These are phyloP conservation scores for Fusarium azukiicola DNA, from an alignment of 2,329 filamentous ascomycete species.

Conservation along the genomic window DNA sequence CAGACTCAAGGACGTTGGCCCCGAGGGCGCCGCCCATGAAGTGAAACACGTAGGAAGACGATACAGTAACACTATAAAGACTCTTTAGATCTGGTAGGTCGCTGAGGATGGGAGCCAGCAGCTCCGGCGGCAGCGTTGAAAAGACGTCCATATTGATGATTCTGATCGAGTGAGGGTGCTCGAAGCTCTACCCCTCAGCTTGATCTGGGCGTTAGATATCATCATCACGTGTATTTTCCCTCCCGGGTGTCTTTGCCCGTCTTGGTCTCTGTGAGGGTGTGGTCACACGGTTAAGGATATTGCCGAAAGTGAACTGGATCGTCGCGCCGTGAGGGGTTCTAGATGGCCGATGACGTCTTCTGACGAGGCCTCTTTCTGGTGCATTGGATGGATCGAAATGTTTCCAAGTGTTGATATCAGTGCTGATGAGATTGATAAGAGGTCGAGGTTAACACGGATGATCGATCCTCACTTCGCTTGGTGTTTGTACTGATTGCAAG, in stretches of 20 bases:
- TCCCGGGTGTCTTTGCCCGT: slow-evolving; percentile 10
- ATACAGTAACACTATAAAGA: slow-evolving; percentile 20
- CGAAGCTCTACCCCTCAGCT: slow-evolving; percentile 29
- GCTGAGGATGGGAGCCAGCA: slow-evolving; percentile 29
- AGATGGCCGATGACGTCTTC: slow-evolving; percentile 21
- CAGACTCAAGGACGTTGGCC: slow-evolving; percentile 22
- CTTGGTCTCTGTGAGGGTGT: slow-evolving; percentile 16
- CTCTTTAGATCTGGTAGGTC: slow-evolving; percentile 27
- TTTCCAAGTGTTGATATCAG: not conserved
- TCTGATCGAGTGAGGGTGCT: not conserved
- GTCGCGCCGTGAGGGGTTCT: slow-evolving; percentile 32
- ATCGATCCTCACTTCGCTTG: not conserved
- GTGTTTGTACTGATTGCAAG: not conserved
- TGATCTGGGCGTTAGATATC: slow-evolving; percentile 22
- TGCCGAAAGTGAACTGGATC: slow-evolving; percentile 30
- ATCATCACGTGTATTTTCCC: slow-evolving; percentile 30
- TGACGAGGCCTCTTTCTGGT: not conserved
- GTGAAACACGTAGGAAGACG: slow-evolving; percentile 31
- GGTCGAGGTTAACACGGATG: not conserved
- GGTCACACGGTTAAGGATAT: slow-evolving; percentile 19
- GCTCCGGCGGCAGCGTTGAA: slow-evolving; percentile 30
- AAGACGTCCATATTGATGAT: slow-evolving; percentile 35
- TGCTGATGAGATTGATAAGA: not conserved
- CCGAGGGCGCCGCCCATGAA: slow-evolving; percentile 34
- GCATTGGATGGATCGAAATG: not conserved